These are phyloP conservation scores for Gyrodon lividus DNA, from an alignment of 768 basidiomycete genomes.

Conservation along the genomic window DNA sequence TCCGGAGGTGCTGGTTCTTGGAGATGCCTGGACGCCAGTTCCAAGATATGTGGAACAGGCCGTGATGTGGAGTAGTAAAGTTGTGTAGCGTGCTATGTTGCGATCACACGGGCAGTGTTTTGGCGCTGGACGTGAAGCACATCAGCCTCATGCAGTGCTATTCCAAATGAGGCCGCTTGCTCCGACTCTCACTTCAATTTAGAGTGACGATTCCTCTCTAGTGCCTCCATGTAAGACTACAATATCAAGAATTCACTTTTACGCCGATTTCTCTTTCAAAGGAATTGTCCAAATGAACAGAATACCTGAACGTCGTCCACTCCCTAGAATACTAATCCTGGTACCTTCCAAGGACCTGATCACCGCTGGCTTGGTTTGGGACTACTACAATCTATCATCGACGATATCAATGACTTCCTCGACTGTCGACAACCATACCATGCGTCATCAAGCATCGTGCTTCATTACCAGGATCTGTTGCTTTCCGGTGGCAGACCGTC, in stretches of 20 bases:
- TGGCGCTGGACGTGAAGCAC: slow-evolving; percentile 7
- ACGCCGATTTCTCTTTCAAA: too few relatives aligned
- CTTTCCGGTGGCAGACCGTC: slow-evolving; percentile 25
- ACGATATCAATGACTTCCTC: not conserved
- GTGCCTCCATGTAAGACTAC: not conserved
- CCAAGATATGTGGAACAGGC: not conserved
- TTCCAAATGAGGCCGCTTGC: slow-evolving; percentile 16
- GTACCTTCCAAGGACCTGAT: too few relatives aligned
- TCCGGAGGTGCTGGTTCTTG: not conserved
- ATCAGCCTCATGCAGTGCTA: slow-evolving; percentile 12
- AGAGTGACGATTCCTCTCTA: too few relatives aligned
- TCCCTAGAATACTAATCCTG: too few relatives aligned
- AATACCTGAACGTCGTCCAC: too few relatives aligned
- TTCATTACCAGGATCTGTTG: slow-evolving; percentile 35
- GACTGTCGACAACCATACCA: not conserved
- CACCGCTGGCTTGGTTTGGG: too few relatives aligned
- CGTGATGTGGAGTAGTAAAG: slow-evolving; percentile 3
- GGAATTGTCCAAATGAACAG: too few relatives aligned
- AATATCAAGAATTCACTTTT: too few relatives aligned
- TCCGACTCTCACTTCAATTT: not conserved
- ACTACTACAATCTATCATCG: not conserved
- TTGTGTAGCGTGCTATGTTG: not conserved
- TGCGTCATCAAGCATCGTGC: not conserved
- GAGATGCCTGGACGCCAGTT: slow-evolving; percentile 1
- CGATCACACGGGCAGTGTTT: slow-evolving; percentile 6